phyloP scores from a whole-genome alignment of 257 asterid genomes.

The Leptodermis oblonga region DNA sequence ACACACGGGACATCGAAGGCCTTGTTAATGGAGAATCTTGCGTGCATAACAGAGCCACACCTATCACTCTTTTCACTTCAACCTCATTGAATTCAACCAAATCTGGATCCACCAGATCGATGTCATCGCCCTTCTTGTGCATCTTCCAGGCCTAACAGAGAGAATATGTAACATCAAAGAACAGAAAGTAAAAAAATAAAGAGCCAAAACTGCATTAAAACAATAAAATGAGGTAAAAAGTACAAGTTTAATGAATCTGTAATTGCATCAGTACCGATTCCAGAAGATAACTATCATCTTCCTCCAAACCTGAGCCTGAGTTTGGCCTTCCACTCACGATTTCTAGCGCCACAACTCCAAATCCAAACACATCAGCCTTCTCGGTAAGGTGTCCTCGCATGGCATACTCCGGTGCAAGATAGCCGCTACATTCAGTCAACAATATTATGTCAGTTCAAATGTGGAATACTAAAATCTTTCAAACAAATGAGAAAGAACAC shows the following conservation, averaged over 20 bases:
- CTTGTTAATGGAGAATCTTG: conserved; percentile 22
- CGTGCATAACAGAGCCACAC: conserved; percentile 24
- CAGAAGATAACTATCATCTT: conserved; percentile 23
- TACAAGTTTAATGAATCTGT: too few species aligned
- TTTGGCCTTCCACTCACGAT: conserved; percentile 24
- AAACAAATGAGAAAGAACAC: not conserved
- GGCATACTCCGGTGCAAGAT: conserved; percentile 23
- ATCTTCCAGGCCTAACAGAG: conserved; percentile 28
- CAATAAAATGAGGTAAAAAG: too few species aligned
- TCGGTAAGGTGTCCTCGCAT: conserved; percentile 26
- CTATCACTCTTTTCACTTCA: conserved; percentile 20
- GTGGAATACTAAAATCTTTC: too few species aligned
- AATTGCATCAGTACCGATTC: too few species aligned
- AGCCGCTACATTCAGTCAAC: conserved; percentile 16
- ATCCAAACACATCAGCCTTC: conserved; percentile 25
- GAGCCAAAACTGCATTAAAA: too few species aligned
- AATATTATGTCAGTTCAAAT: not conserved
- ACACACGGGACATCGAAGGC: conserved; percentile 25
- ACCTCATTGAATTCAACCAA: conserved; percentile 10
- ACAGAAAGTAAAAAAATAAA: too few species aligned
- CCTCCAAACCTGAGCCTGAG: conserved; percentile 15
- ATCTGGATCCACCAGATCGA: conserved; percentile 9
- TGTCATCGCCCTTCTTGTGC: conserved; percentile 9
- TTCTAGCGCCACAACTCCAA: conserved; percentile 26
- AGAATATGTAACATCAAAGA: too few species aligned